phyloP scores from a whole-genome alignment of 1,284 basidiomycete species.

The Termitomyces sp. region DNA sequence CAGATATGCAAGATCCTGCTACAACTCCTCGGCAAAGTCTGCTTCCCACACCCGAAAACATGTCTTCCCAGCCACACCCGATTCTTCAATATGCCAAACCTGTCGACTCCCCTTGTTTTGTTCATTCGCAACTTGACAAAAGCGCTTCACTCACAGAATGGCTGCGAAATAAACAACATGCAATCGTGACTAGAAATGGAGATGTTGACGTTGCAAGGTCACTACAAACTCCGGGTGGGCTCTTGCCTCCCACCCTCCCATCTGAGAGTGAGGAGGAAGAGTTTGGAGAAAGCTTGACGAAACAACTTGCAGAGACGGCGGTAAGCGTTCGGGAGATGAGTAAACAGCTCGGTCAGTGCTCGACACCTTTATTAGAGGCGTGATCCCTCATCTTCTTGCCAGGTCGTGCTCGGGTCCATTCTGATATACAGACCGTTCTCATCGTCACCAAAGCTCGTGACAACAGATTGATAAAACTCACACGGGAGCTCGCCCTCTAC shows the following conservation, averaged over 20 bases:
- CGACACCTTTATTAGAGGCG: slow-evolving; percentile 12
- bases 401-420: slow-evolving; percentile 90
- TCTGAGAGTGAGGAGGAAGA: slow-evolving; percentile 39
- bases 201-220: slow-evolving; percentile 45
- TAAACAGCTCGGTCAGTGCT: slow-evolving; percentile 86
- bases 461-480: slow-evolving; percentile 93
- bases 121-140: slow-evolving; percentile 81
- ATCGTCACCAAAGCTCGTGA: slow-evolving; percentile 99
- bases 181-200: slow-evolving; percentile 25
- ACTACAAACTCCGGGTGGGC: slow-evolving; percentile 32
- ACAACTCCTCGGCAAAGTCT: slow-evolving; percentile 18
- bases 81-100: slow-evolving; percentile 32
- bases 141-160: slow-evolving; percentile 69
- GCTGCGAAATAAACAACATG: slow-evolving; percentile 47
- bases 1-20: slow-evolving; percentile 18
- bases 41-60: slow-evolving; percentile 4
- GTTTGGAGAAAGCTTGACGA: slow-evolving; percentile 74
- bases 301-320: slow-evolving; percentile 93
- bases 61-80: slow-evolving; percentile 19
- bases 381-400: slow-evolving; percentile 16
- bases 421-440: slow-evolving; percentile 88
- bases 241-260: slow-evolving; percentile 14
- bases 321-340: slow-evolving; percentile 98
- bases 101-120: slow-evolving; percentile 76
- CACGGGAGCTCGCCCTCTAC: slow-evolving; percentile 91